phyloP scores from a whole-genome alignment of 1,284 basidiomycete species.

The Malassezia sp. region DNA sequence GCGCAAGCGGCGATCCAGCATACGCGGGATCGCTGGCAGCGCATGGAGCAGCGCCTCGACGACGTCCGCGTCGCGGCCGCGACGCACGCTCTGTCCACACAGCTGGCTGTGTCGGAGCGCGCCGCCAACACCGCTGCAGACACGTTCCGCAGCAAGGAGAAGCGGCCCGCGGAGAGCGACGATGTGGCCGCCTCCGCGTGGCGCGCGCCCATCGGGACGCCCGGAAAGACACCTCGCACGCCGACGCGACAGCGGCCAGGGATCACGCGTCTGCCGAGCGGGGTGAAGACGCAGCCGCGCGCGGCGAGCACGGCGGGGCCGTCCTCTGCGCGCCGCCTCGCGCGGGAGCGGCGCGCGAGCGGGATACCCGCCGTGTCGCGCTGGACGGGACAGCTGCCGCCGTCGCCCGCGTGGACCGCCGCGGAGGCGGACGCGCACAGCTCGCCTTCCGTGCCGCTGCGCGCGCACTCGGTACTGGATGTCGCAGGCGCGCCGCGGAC shows the following conservation, averaged over 20 bases:
- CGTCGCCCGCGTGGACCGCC: too few relatives aligned
- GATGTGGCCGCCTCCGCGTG: too few relatives aligned
- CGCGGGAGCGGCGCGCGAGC: not conserved
- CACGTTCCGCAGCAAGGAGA: not conserved
- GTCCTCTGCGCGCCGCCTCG: too few relatives aligned
- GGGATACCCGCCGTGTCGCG: too few relatives aligned
- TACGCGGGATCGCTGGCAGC: not conserved
- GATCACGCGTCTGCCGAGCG: not conserved
- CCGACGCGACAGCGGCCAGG: not conserved
- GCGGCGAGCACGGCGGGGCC: not conserved
- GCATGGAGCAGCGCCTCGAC: not conserved
- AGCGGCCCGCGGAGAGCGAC: not conserved
- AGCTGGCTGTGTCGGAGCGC: too few relatives aligned
- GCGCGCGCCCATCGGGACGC: not conserved
- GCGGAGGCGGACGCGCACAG: too few relatives aligned
- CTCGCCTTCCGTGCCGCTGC: too few relatives aligned
- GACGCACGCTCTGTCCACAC: not conserved
- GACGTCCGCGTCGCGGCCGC: not conserved
- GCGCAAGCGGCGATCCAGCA: too few relatives aligned
- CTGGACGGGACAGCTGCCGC: too few relatives aligned
- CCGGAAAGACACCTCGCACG: conserved; percentile 2
- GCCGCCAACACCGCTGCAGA: too few relatives aligned
- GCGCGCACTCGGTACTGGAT: not conserved
- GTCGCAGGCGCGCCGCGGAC: not conserved
- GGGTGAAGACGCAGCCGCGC: not conserved